Conservation (phyloP, 306 rosid species). For the Begonia masoniana region DNA sequence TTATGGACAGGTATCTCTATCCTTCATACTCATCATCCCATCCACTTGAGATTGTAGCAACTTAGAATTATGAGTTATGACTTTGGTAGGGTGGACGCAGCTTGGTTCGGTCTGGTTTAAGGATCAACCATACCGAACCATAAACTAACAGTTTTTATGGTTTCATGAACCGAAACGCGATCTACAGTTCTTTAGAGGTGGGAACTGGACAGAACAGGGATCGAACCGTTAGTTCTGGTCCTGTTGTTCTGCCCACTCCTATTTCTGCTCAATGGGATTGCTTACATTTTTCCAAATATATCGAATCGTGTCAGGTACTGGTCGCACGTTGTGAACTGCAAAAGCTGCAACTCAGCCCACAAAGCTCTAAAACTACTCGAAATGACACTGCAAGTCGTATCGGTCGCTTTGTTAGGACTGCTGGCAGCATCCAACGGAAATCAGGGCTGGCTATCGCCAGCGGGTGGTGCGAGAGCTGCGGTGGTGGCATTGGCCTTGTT, state of each 20-base stretch:
- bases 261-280: too few relatives aligned
- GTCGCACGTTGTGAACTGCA: conserved; percentile 79
- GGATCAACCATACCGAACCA: too few relatives aligned
- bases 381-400: conserved; percentile 46
- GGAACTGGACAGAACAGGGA: too few relatives aligned
- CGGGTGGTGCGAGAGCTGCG: conserved; percentile 20
- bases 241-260: too few relatives aligned
- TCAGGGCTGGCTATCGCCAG: conserved; percentile 28
- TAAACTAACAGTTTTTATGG: too few relatives aligned
- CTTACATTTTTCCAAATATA: neutral
- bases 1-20: conserved; percentile 61
- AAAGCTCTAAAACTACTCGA: conserved; percentile 56
- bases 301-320: conserved; percentile 43
- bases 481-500: conserved; percentile 43
- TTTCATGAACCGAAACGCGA: neutral
- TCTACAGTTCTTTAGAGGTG: neutral
- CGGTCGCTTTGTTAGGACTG: conserved; percentile 57
- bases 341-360: conserved; percentile 59
- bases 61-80: too few relatives aligned
- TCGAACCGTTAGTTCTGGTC: too few relatives aligned
- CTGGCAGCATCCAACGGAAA: conserved; percentile 40
- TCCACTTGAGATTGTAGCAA: neutral
- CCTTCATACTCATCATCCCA: neutral
- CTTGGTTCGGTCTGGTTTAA: too few relatives aligned
- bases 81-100: neutral